Evolutionary conservation across 768 basidiomycete genomes (phyloP).

Genomic region (Pleurotus sapidus): DNA sequence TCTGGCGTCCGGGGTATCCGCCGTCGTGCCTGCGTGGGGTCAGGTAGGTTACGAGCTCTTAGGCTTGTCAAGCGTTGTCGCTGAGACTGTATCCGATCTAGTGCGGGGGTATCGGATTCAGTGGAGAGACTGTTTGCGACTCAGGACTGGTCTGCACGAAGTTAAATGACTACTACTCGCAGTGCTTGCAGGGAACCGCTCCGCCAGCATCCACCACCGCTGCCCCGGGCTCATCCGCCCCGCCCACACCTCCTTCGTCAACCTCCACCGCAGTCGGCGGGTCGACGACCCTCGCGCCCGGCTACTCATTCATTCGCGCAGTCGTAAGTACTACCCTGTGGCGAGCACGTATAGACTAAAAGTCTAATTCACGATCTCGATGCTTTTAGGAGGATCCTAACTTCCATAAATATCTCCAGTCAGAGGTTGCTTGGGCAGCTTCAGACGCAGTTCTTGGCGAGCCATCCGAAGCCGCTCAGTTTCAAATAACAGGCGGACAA

Average conservation of each 20-base stretch:
- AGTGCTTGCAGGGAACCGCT: slow-evolving; percentile 29
- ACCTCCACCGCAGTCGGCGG: slow-evolving; percentile 28
- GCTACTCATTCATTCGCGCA: slow-evolving; percentile 55
- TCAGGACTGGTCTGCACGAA: slow-evolving; percentile 43
- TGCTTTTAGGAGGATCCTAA: slow-evolving; percentile 45
- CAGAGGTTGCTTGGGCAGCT: slow-evolving; percentile 39
- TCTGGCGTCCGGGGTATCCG: neutral
- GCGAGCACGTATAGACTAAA: neutral
- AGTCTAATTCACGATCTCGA: neutral
- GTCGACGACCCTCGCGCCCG: slow-evolving; percentile 42
- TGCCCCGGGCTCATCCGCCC: slow-evolving; percentile 8
- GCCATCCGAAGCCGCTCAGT: slow-evolving; percentile 51
- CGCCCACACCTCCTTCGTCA: slow-evolving; percentile 10
- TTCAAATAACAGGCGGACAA: slow-evolving; percentile 46
- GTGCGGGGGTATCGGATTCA: slow-evolving; percentile 54
- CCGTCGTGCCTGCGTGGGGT: slow-evolving; percentile 3
- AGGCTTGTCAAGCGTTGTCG: neutral
- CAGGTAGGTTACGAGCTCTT: neutral
- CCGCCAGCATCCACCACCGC: slow-evolving; percentile 12
- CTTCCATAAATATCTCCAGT: slow-evolving; percentile 62
- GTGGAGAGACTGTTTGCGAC: slow-evolving; percentile 47
- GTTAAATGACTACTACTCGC: slow-evolving; percentile 44
- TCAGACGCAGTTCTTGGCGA: slow-evolving; percentile 50
- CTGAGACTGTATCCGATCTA: slow-evolving; percentile 15
- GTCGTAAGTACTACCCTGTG: slow-evolving; percentile 33